Base-by-base conservation (phyloP, 2,329 filamentous ascomycete genomes). In the Ophiostoma piceae region DNA sequence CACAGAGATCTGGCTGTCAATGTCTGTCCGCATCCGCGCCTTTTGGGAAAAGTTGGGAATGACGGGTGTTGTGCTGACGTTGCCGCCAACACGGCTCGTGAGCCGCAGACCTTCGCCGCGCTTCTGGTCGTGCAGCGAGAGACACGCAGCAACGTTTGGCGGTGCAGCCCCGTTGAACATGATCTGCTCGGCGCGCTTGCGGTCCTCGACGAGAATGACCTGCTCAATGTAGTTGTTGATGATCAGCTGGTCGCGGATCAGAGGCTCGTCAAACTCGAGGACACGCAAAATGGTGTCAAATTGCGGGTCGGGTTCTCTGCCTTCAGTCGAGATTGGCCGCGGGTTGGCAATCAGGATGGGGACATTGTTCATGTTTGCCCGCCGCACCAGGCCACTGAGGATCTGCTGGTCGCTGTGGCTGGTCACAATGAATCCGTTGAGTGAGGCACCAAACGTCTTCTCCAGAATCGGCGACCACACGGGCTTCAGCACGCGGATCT, bases 391-490 rank as follows among this genome's bases (percentile, higher is more conserved):
- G 2, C 78, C 77, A 19, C 83, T 84, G 3, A 99, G 82, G 7
- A 87, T 83, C n/a, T 84, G 83, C 77, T 92, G 88, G 76, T 99
- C 95, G 14, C 82, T 79, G 75, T 91, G 92, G 77, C 83, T 92
- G 6, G 87, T 89, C 60, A 97, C 94, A 67, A 96, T 86, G 76
- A 98, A 99, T 1, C 86, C 88, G 72, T 88, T 90, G 41, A 98
- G 81, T 0, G 81, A 83, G 3, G 78, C 79, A n/a, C 92, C 92
- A 65, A 97, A 84, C 1, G 86, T 86, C 72, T 85, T 90, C 77
- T 99, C 95, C 16, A 99, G 79, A 62, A 96, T 88, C 0, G 87
- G 85, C 1, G 90, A 90, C 95, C 95, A 99, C 74, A 92, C 84
- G 0, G 92, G 90, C 74, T 94, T 89, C 47, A 88, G 81, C 32